Evolutionary conservation across 2,329 filamentous ascomycete genomes (phyloP).

Genomic region (Penicillium sp.): DNA sequence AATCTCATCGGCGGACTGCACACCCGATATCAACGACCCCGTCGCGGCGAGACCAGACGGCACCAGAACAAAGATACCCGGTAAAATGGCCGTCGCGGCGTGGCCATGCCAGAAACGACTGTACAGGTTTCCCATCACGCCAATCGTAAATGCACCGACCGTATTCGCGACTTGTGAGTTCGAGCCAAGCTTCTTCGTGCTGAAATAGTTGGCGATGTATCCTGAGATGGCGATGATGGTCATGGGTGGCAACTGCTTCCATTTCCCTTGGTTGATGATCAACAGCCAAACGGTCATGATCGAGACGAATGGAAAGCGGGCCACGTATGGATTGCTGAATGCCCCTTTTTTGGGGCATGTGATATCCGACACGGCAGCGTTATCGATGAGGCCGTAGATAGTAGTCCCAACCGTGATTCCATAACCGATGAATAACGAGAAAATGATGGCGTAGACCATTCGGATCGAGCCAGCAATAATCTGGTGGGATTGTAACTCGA

Average conservation of each 20-base stretch:
- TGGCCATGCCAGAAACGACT: slow-evolving; percentile 65
- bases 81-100: slow-evolving; percentile 76
- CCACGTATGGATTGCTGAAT: slow-evolving; percentile 35
- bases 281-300: slow-evolving; percentile 67
- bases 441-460: slow-evolving; percentile 52
- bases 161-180: slow-evolving; percentile 72
- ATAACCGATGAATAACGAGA: slow-evolving; percentile 64
- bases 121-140: slow-evolving; percentile 71
- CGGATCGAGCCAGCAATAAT: slow-evolving; percentile 58
- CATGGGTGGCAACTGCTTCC: slow-evolving; percentile 71
- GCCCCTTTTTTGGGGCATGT: slow-evolving; percentile 38
- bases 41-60: slow-evolving; percentile 54
- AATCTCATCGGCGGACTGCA: slow-evolving; percentile 52
- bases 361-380: slow-evolving; percentile 45
- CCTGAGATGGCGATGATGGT: slow-evolving; percentile 64
- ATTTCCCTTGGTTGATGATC: slow-evolving; percentile 75
- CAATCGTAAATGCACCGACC: slow-evolving; percentile 67
- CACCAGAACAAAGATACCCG: slow-evolving; percentile 70
- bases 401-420: slow-evolving; percentile 61
- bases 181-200: slow-evolving; percentile 52
- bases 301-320: slow-evolving; percentile 65
- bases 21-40: slow-evolving; percentile 52
- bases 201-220: slow-evolving; percentile 54
- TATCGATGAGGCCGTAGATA: slow-evolving; percentile 56
- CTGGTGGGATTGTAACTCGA: slow-evolving; percentile 62